Base-by-base conservation (phyloP, 73 alveolate species). In the Symbiodinium pilosum region DNA sequence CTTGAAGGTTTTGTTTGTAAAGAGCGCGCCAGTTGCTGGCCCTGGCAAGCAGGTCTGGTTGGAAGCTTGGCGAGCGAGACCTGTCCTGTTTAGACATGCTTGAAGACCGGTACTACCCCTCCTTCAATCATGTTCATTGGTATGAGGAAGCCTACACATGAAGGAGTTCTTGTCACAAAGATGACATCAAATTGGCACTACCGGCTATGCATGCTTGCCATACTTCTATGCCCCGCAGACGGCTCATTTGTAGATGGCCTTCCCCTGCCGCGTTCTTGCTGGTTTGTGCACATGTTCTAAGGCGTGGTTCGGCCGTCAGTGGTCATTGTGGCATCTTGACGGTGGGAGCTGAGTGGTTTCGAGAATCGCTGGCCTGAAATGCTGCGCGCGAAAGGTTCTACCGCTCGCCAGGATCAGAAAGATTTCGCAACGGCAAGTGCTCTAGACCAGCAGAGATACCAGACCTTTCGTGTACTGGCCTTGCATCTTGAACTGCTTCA, bases 261-360 rank as follows among this genome's bases (percentile, higher is more conserved):
- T 56, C 73, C 73, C 18, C 43, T n/a, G 28, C 9, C 40, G 12
- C 28, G 84, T 26, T n/a, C 18, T 4, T 28, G 39, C 40, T 69
- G 28, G 84, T 2, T 1, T 1, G 40, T 28, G 51, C 51, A 44
- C 24, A 26, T 42, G 39, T 3, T 36, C 14, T 28, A 11, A 89
- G 95, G 95, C 39, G 75, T 91, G 16, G 97, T 91, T 24, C 71
- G 97, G 73, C 97, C 97, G 30, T 44, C 89, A 4, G 97, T 91
- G 97, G 97, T 91, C 32, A 43, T 86, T 4, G 97, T 91, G 97
- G 97, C 97, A 6, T 69, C 84, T 11, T 91, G 81, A 88, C n/a
- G n/a, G n/a, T n/a, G n/a, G n/a, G n/a, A n/a, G n/a, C n/a, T n/a
- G n/a, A n/a, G n/a, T n/a, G n/a, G n/a, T n/a, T n/a, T n/a, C n/a